phyloP scores from a whole-genome alignment of 768 basidiomycete species.

The Termitomyces eurrhizus region DNA sequence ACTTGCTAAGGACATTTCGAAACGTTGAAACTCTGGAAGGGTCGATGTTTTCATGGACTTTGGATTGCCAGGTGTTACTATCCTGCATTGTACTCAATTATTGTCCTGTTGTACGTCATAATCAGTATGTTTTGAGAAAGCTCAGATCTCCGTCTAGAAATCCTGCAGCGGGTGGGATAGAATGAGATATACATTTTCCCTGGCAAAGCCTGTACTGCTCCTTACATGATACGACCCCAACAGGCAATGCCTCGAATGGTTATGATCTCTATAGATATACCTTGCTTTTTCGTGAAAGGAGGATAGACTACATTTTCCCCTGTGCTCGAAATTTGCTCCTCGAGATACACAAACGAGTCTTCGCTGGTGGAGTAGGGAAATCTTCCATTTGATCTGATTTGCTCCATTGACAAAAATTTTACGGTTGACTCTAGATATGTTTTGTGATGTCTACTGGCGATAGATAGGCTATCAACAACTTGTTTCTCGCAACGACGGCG shows the following conservation, averaged over 20 bases:
- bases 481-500: not conserved
- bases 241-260: not conserved
- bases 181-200: not conserved
- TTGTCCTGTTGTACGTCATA: not conserved
- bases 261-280: not conserved
- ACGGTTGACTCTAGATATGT: no score
- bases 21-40: not conserved
- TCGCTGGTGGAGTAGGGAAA: not conserved
- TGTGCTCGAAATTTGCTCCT: not conserved
- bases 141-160: not conserved
- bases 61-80: not conserved
- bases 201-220: not conserved
- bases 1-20: not conserved
- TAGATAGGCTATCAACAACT: no score
- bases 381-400: not conserved
- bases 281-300: not conserved
- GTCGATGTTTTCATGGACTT: not conserved
- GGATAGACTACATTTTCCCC: not conserved
- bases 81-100: not conserved
- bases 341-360: not conserved
- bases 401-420: no score
- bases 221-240: not conserved
- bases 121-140: not conserved
- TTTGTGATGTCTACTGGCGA: no score
- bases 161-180: not conserved